Base-by-base conservation (phyloP, 1,284 basidiomycete species). In the Cystobasidium pallidum region DNA sequence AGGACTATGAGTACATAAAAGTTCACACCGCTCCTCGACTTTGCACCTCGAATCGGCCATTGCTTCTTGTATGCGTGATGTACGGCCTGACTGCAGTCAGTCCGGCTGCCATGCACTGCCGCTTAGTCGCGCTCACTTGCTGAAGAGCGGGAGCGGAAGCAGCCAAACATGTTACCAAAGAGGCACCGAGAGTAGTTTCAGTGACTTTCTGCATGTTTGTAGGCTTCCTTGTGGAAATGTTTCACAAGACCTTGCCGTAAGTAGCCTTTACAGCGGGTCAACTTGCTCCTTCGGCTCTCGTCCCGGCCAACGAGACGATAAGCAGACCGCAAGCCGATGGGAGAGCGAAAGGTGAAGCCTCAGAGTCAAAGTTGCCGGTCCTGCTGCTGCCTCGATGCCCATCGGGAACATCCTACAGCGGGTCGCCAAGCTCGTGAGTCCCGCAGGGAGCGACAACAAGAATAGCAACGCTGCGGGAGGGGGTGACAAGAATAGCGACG, bases 351-450 rank as follows among this genome's bases (percentile, higher is more conserved):
- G 24, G 2, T n/a, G 49, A 6, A 51, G 21, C 49, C 15, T 11
- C 30, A 57, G 3, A n/a, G 30, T 2, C 26, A 26, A 26, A 15
- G 6, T 19, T 32, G 30, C 19, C 21, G 51, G 11, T 34, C 30
- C 10, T 57, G 54, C 32, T 28, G 17, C 15, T 17, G 17, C 54
- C 21, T 57, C 54, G 24, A 65, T 65, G 62, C 62, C 62, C 19
- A 51, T 51, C 30, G 49, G 49, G 6, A 26, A 36, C 15, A 28
- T 65, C 13, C 30, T 65, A 2, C 32, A 49, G 62, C 62, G 62
- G 26, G 49, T 65, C 28, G 13, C 45, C 43, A 65, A 65, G 62
- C 62, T 65, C 47, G 62, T 65, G 34, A 47, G 34, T 43, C 45
- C 59, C 41, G 41, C 59, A 62, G 17, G 28, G 15, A 43, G 59